These are phyloP conservation scores for Thelonectria blattea DNA, from an alignment of 2,329 filamentous ascomycete species.

Conservation along the genomic window DNA sequence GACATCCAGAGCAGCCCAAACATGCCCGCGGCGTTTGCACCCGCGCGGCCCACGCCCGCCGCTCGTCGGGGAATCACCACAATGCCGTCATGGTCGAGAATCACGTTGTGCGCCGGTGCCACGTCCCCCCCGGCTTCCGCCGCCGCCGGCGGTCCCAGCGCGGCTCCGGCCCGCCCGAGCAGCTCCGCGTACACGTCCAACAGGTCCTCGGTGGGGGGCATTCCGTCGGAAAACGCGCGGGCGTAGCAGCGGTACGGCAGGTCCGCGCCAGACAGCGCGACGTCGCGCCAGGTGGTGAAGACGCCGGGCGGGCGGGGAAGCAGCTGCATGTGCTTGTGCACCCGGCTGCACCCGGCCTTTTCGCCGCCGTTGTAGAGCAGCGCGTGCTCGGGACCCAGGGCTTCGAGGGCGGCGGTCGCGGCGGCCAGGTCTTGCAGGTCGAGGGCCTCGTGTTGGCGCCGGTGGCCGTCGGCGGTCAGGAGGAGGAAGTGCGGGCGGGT, in stretches of 20 bases:
- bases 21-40: slow-evolving; percentile 55
- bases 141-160: not conserved
- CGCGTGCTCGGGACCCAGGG: slow-evolving; percentile 42
- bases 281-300: slow-evolving; percentile 38
- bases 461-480: slow-evolving; percentile 53
- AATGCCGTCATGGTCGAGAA: slow-evolving; percentile 51
- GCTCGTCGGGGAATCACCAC: slow-evolving; percentile 53
- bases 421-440: slow-evolving; percentile 48
- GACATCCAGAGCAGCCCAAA: slow-evolving; percentile 46
- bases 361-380: slow-evolving; percentile 55
- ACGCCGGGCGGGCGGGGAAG: slow-evolving; percentile 40
- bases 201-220: slow-evolving; percentile 29
- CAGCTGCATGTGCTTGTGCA: slow-evolving; percentile 57
- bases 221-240: slow-evolving; percentile 37
- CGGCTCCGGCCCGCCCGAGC: slow-evolving; percentile 21
- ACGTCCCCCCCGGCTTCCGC: no score
- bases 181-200: slow-evolving; percentile 37
- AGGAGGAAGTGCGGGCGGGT: slow-evolving; percentile 55
- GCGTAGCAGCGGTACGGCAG: slow-evolving; percentile 47
- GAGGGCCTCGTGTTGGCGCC: slow-evolving; percentile 52
- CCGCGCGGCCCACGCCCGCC: slow-evolving; percentile 42
- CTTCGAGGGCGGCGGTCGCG: slow-evolving; percentile 41
- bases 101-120: slow-evolving; percentile 49
- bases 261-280: slow-evolving; percentile 23
- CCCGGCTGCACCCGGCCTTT: slow-evolving; percentile 51